These are phyloP conservation scores for Orobanche coerulescens DNA, from an alignment of 257 asterid genomes.

Conservation along the genomic window DNA sequence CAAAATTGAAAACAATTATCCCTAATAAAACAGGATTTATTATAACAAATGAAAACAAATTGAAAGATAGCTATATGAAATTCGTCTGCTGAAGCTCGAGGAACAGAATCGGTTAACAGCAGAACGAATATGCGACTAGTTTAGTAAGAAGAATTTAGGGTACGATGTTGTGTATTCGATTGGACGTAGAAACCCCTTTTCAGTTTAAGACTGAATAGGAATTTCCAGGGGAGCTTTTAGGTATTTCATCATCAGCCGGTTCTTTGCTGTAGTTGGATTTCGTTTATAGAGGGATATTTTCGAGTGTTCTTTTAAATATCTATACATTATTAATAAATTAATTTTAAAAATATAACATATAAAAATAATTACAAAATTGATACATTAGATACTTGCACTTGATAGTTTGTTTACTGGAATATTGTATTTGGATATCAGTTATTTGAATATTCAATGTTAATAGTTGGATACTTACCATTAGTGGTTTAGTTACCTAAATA, in stretches of 20 bases:
- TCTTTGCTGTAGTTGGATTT: not conserved
- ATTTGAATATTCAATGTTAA: too few species aligned
- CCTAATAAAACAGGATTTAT: not conserved
- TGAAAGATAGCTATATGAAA: not conserved
- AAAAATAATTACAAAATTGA: too few species aligned
- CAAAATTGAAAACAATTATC: not conserved
- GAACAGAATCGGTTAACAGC: conserved; percentile 4
- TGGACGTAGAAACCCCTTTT: conserved; percentile 13
- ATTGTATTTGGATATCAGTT: too few species aligned
- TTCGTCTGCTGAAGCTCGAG: not conserved
- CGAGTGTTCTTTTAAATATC: too few species aligned
- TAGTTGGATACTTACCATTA: too few species aligned
- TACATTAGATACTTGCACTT: too few species aligned
- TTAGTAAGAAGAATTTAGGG: conserved; percentile 34
- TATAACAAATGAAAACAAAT: not conserved
- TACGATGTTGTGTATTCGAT: conserved; percentile 1
- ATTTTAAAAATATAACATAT: too few species aligned
- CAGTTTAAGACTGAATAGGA: not conserved
- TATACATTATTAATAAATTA: too few species aligned
- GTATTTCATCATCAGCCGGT: not conserved
- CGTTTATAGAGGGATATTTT: not conserved
- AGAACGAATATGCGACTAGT: not conserved
- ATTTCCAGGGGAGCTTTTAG: not conserved
- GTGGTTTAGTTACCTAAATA: too few species aligned
- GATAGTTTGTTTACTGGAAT: too few species aligned